Evolutionary conservation across 2,329 filamentous ascomycete species (phyloP), one percentile per base, ranked within the genome.

Genomic region (Penicillium aurantiogriseum): DNA sequence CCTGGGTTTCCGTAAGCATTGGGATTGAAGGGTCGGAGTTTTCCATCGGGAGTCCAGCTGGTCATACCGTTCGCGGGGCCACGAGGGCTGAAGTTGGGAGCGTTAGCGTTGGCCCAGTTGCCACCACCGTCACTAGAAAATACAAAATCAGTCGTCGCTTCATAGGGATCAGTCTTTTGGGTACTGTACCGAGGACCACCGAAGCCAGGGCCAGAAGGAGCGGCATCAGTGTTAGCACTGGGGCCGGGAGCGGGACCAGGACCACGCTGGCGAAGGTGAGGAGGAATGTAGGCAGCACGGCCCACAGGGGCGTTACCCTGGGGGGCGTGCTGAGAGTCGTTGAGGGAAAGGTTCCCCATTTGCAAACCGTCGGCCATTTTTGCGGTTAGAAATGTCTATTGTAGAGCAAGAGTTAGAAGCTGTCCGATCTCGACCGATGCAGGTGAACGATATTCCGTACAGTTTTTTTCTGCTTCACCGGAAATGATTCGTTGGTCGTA

Each of bases 241-340:
- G 47, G 35, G 13, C 10, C 39, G 13, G 48, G 15, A 9, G 73
- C 70, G 21, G 54, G 40, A 36, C 46, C 53, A 25, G 53, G 25
- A 56, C 67, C 67, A 59, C 73, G 74, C 53, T 73, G 71, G 64
- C 85, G 83, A 64, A 87, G 81, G 74, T 88, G 85, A 68, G 85
- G 85, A 69, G 85, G 85, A 67, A 88, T 87, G 75, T 88, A 88
- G 67, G 85, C 82, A 73, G 83, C 79, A 70, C 84, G 85, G 67
- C 83, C 82, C 59, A 74, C 73, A 66, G 74, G 74, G 67, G 77
- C 75, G 60, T 65, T 62, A 63, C 74, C 74, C 70, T 78, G 77
- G 51, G 76, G 74, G 56, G 83, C 84, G 72, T 86, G 84, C 76
- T 85, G 81, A 60, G 83, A 85, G 65, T 88, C 85, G 73, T 84